A percentile compares a stretch with the other conserved stretches of the same genome.
Evolutionary conservation across 352 stramenopile species (phyloP).

Genomic region (Phytophthora crassamura): DNA sequence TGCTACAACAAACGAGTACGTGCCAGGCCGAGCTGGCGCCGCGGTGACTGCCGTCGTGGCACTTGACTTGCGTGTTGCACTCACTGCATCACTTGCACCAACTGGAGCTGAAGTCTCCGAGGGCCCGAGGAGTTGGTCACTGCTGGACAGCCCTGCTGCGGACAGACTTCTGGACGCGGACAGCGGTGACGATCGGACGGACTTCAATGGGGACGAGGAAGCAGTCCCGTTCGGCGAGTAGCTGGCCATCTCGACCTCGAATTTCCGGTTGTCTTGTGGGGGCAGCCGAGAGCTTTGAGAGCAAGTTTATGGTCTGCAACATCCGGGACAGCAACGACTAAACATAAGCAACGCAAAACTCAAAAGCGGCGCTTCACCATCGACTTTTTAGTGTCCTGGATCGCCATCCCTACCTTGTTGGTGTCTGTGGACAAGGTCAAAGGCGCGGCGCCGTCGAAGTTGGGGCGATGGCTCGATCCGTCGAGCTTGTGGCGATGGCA

Average conservation of each 20-base stretch:
- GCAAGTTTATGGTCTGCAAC: not conserved
- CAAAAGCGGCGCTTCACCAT: constrained; percentile 10
- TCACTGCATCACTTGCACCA: constrained; percentile 22
- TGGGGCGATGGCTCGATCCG: not conserved
- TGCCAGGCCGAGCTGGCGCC: constrained; percentile 51
- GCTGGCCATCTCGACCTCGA: constrained; percentile 29
- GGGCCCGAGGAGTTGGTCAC: constrained; percentile 1
- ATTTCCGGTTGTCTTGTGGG: constrained; percentile 13
- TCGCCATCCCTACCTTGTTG: constrained; percentile 10
- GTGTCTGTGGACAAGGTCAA: not conserved
- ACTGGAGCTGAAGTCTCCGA: constrained; percentile 24
- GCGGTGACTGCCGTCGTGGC: constrained; percentile 10
- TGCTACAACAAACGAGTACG: constrained; percentile 82
- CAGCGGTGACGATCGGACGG: constrained; percentile 17
- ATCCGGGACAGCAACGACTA: constrained; percentile 12
- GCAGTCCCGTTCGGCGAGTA: constrained; percentile 23
- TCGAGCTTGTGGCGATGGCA: not conserved
- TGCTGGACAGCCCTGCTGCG: constrained; percentile 18
- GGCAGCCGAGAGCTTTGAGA: constrained; percentile 10
- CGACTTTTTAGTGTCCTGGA: constrained; percentile 23
- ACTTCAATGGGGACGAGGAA: constrained; percentile 39
- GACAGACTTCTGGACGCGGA: constrained; percentile 23
- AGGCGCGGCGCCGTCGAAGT: not conserved
- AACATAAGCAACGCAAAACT: constrained; percentile 30
- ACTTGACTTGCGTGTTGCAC: constrained; percentile 14